Conservation (phyloP, 495 filamentous ascomycete genomes). For the Penicillium malachiteum region DNA sequence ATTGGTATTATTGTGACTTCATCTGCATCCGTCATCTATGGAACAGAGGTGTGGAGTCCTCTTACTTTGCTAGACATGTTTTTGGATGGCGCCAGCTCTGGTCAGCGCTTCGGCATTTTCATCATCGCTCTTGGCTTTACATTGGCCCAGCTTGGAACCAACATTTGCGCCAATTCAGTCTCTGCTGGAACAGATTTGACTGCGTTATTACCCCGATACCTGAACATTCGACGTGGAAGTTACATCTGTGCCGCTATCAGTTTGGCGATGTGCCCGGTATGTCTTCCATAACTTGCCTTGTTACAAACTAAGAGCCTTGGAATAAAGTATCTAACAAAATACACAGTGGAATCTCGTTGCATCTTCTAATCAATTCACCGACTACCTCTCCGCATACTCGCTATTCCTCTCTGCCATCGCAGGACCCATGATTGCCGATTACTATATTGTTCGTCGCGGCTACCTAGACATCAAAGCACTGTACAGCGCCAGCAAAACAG, state of each 20-base stretch:
- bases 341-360: slow-evolving; percentile 71
- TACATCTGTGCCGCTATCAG: slow-evolving; percentile 85
- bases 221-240: slow-evolving; percentile 88
- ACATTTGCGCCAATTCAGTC: slow-evolving; percentile 90
- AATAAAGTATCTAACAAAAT: neutral
- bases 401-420: slow-evolving; percentile 93
- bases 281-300: slow-evolving; percentile 9
- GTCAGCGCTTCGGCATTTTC: slow-evolving; percentile 84
- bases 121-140: slow-evolving; percentile 80
- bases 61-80: slow-evolving; percentile 73
- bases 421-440: slow-evolving; percentile 86
- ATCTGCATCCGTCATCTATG: slow-evolving; percentile 74
- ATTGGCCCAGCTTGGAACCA: slow-evolving; percentile 87
- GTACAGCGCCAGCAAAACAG: slow-evolving; percentile 66
- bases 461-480: slow-evolving; percentile 78
- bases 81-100: slow-evolving; percentile 69
- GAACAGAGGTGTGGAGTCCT: slow-evolving; percentile 82
- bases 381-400: slow-evolving; percentile 91
- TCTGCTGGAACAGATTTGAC: slow-evolving; percentile 91
- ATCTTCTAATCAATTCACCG: slow-evolving; percentile 84
- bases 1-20: slow-evolving; percentile 94
- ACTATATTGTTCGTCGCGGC: slow-evolving; percentile 83
- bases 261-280: slow-evolving; percentile 78
- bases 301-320: neutral
- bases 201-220: slow-evolving; percentile 78